Evolutionary conservation across 2,329 filamentous ascomycete genomes (phyloP).

Genomic region (Diaporthe vaccinii): DNA sequence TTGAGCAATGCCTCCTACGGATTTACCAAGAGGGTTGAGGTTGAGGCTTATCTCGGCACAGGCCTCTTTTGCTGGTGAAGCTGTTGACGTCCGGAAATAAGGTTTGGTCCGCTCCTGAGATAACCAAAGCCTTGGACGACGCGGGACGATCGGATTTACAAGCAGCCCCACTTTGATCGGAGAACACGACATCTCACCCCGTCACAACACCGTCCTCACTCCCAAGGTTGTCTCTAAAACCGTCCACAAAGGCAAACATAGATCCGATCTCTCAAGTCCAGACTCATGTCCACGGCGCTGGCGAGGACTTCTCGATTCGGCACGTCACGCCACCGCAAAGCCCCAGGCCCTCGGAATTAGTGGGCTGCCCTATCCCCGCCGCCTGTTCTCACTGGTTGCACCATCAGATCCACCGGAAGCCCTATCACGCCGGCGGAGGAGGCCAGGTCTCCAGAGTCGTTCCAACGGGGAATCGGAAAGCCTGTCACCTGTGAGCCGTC

Average conservation of each 20-base stretch:
- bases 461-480: not conserved
- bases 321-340: conserved; percentile 1
- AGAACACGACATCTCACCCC: not conserved
- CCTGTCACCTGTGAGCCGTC: not conserved
- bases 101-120: conserved; percentile 10
- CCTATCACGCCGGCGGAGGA: not conserved
- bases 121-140: not conserved
- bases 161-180: conserved; percentile 15
- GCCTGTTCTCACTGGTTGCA: not conserved
- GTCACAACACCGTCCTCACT: conserved; percentile 14
- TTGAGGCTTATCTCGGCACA: conserved; percentile 2
- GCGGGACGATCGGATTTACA: conserved; percentile 20
- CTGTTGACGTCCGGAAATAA: not conserved
- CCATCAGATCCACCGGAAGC: not conserved
- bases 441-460: not conserved
- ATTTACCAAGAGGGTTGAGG: not conserved
- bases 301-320: not conserved
- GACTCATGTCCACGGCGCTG: not conserved
- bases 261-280: conserved; percentile 4
- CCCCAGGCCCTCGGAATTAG: conserved; percentile 16
- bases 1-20: not conserved
- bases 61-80: not conserved
- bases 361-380: not conserved
- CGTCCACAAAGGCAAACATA: conserved; percentile 21
- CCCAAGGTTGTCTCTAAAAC: conserved; percentile 1